Percentiles rank a stretch among this genome's conserved stretches.
phyloP scores from a whole-genome alignment of 2,329 filamentous ascomycete species.

The Aspergillus texensis region DNA sequence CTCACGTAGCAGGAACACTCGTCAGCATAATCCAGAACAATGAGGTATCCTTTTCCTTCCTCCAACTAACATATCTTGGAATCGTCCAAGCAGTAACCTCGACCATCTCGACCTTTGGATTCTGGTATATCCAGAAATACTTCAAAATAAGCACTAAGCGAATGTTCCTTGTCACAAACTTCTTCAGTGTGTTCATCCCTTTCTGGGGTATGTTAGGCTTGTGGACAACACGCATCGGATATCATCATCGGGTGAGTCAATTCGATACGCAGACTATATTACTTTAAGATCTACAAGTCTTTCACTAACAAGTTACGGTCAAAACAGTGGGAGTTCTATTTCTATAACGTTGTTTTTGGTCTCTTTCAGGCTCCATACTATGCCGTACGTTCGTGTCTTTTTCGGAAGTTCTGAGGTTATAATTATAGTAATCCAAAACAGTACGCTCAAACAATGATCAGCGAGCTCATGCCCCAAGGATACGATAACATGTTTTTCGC shows the following conservation, averaged over 20 bases:
- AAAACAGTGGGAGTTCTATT: conserved; percentile 44
- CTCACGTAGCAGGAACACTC: conserved; percentile 30
- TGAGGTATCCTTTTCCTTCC: conserved; percentile 44
- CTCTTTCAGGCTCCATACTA: conserved; percentile 49
- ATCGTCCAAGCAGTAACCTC: conserved; percentile 43
- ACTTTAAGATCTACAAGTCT: neutral
- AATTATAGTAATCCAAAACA: conserved; percentile 12
- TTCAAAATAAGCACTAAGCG: conserved; percentile 45
- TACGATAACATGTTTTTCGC: conserved; percentile 52
- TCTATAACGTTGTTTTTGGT: conserved; percentile 48
- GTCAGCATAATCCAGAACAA: conserved; percentile 47
- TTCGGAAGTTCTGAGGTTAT: neutral
- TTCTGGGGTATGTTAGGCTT: conserved; percentile 48
- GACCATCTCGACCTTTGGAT: conserved; percentile 43
- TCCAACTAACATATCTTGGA: conserved; percentile 46
- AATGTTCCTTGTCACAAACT: conserved; percentile 48
- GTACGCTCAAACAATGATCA: conserved; percentile 50
- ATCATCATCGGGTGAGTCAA: conserved; percentile 37
- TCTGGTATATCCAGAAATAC: conserved; percentile 47
- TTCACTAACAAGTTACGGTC: neutral
- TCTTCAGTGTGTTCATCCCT: conserved; percentile 45
- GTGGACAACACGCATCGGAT: conserved; percentile 43
- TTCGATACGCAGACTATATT: neutral
- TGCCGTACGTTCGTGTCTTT: conserved; percentile 29
- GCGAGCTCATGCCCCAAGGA: conserved; percentile 45